A percentile compares a stretch with the other conserved stretches of the same genome.
Evolutionary conservation across 768 basidiomycete genomes (phyloP).

Genomic region (Pulveroboletus ravenelii): DNA sequence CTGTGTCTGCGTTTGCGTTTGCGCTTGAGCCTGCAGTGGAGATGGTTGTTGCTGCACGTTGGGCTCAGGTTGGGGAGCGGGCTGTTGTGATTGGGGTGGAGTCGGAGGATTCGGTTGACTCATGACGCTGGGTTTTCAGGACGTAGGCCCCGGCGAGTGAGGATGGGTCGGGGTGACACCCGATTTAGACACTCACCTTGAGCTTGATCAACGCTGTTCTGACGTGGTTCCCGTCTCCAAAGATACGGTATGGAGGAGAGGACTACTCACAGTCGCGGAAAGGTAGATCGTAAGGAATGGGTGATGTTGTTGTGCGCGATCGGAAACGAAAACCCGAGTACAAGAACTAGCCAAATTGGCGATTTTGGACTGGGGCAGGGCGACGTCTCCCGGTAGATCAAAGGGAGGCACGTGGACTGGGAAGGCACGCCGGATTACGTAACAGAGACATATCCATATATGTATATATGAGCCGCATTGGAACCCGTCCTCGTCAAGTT

Average conservation of each 20-base stretch:
- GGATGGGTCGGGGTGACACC: background rate
- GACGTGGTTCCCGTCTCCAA: background rate
- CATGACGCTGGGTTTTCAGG: conserved; percentile 10
- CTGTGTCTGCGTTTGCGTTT: background rate
- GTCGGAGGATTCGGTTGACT: conserved; percentile 25
- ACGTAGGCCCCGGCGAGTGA: background rate
- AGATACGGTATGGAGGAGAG: background rate
- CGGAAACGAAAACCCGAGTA: conserved; percentile 1
- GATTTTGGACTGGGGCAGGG: background rate
- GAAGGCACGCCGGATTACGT: no score
- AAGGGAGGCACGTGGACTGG: no score
- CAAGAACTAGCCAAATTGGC: background rate
- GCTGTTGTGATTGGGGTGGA: conserved; percentile 18
- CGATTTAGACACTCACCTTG: background rate
- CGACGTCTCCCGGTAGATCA: no score
- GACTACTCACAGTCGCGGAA: conserved; percentile 6
- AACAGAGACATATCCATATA: no score
- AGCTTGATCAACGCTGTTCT: background rate
- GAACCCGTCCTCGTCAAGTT: no score
- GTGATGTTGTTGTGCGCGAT: background rate
- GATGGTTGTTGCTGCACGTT: conserved; percentile 13
- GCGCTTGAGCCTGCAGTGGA: conserved; percentile 1
- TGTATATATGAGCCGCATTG: no score
- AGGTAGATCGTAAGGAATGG: conserved; percentile 1
- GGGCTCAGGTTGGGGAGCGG: conserved; percentile 12